Evolutionary conservation across 495 filamentous ascomycete genomes (phyloP).

Genomic region (Lasiosphaeria hispida): DNA sequence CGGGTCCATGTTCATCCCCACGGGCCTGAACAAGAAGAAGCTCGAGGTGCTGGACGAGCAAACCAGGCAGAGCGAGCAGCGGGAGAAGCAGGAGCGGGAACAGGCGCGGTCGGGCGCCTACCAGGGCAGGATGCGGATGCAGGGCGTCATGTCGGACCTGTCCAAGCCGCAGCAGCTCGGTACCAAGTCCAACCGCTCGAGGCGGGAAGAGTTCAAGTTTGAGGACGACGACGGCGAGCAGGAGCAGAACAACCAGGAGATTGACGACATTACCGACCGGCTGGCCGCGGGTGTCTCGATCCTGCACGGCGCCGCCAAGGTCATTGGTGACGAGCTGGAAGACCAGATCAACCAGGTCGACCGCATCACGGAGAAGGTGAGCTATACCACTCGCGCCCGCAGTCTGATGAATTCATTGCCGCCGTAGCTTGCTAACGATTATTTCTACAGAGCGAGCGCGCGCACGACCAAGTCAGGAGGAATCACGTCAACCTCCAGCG

Average conservation of each 20-base stretch:
- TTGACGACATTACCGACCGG: constrained; percentile 9
- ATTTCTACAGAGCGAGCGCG: constrained; percentile 6
- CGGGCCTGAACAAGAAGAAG: constrained; percentile 15
- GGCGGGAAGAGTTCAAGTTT: constrained; percentile 14
- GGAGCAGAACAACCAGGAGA: constrained; percentile 10
- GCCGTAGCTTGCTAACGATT: not conserved
- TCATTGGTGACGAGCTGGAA: constrained; percentile 4
- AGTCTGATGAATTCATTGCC: not conserved
- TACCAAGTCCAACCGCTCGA: constrained; percentile 1
- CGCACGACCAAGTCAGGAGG: constrained; percentile 5
- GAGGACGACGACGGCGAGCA: constrained; percentile 25
- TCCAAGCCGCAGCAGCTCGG: constrained; percentile 15
- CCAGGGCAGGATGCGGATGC: constrained; percentile 3
- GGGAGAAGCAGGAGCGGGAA: constrained; percentile 8
- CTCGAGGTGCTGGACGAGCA: not conserved
- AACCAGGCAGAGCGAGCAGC: not conserved
- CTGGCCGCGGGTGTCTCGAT: not conserved
- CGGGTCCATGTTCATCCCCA: constrained; percentile 14
- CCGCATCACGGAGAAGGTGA: constrained; percentile 11
- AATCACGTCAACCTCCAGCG: constrained; percentile 1
- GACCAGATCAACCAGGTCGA: constrained; percentile 2
- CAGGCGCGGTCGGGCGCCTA: constrained; percentile 7
- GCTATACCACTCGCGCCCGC: not conserved
- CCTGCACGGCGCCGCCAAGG: constrained; percentile 2
- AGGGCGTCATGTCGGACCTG: constrained; percentile 10